A percentile compares a stretch with the other conserved stretches of the same genome.
Evolutionary conservation across 768 basidiomycete species (phyloP).

Genomic region (Sarcomyxa edulis): DNA sequence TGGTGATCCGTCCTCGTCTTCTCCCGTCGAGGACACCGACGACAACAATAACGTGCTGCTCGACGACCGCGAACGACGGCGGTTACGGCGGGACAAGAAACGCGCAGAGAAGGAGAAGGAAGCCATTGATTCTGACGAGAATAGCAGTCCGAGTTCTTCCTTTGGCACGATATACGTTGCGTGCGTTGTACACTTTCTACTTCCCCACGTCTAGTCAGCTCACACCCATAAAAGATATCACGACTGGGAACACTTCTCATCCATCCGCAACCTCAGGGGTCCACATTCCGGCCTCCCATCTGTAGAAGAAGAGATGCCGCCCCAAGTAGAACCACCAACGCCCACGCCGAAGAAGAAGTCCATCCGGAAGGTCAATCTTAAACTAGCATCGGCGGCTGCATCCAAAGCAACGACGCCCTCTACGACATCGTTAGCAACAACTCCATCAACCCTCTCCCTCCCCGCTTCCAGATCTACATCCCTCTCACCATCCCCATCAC

Average conservation of each 20-base stretch:
- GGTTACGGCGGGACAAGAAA: slow-evolving; percentile 32
- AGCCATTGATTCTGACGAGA: slow-evolving; percentile 12
- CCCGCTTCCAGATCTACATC: slow-evolving; percentile 33
- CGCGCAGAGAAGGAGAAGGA: slow-evolving; percentile 13
- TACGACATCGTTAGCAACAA: no score
- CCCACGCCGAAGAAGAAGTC: slow-evolving; percentile 21
- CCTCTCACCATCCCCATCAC: slow-evolving; percentile 10
- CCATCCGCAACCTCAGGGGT: slow-evolving; percentile 82
- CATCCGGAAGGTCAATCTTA: slow-evolving; percentile 6
- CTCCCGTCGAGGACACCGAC: slow-evolving; percentile 10
- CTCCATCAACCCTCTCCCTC: slow-evolving; percentile 28
- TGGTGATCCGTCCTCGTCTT: slow-evolving; percentile 28
- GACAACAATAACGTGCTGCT: slow-evolving; percentile 20
- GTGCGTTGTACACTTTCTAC: slow-evolving; percentile 41
- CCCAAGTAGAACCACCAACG: slow-evolving; percentile 21
- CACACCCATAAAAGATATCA: slow-evolving; percentile 53
- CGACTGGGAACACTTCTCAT: slow-evolving; percentile 94
- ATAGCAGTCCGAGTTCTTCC: slow-evolving; percentile 14
- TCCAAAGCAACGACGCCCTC: not conserved
- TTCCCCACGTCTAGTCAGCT: slow-evolving; percentile 1
- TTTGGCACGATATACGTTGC: slow-evolving; percentile 70
- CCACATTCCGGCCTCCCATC: slow-evolving; percentile 74
- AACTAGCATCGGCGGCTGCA: not conserved
- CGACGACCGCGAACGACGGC: slow-evolving; percentile 40
- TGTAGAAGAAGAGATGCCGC: slow-evolving; percentile 45